phyloP scores from a whole-genome alignment of 2,329 filamentous ascomycete genomes.

The Didymella segeticola region DNA sequence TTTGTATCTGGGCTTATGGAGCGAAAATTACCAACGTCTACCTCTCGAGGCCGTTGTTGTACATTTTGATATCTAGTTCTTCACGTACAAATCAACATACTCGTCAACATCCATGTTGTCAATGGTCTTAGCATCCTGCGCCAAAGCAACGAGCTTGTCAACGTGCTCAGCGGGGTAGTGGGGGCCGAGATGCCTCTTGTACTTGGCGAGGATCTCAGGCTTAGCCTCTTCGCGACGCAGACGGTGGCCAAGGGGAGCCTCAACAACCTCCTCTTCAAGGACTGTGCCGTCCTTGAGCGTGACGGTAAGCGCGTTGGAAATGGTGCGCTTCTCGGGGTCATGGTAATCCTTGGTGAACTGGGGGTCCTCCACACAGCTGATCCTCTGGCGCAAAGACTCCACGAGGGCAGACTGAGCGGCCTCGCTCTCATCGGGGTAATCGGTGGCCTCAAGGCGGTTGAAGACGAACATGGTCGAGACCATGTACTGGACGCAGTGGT shows the following conservation, averaged over 20 bases:
- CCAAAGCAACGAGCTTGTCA: conserved; percentile 81
- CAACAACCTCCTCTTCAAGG: conserved; percentile 87
- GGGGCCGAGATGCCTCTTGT: conserved; percentile 85
- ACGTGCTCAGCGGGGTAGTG: conserved; percentile 82
- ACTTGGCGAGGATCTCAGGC: conserved; percentile 95
- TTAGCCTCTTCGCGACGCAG: conserved; percentile 94
- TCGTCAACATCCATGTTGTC: conserved; percentile 86
- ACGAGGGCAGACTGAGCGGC: conserved; percentile 89
- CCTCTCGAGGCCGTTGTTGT: too few relatives aligned
- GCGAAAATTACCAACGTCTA: too few relatives aligned
- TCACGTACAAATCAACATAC: conserved; percentile 87
- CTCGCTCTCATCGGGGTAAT: conserved; percentile 93
- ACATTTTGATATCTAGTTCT: conserved; percentile 47
- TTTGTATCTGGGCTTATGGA: too few relatives aligned
- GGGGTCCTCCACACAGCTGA: conserved; percentile 94
- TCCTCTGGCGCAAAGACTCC: conserved; percentile 89
- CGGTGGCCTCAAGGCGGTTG: conserved; percentile 88
- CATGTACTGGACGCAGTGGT: conserved; percentile 99
- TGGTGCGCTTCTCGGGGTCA: conserved; percentile 89
- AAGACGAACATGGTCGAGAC: conserved; percentile 94
- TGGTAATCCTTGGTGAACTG: conserved; percentile 97
- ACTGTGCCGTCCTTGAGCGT: conserved; percentile 93
- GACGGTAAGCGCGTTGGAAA: conserved; percentile 95
- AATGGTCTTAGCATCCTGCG: conserved; percentile 75
- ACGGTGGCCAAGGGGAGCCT: conserved; percentile 92